phyloP scores from a whole-genome alignment of 768 basidiomycete genomes.

The Lentinula boryana region DNA sequence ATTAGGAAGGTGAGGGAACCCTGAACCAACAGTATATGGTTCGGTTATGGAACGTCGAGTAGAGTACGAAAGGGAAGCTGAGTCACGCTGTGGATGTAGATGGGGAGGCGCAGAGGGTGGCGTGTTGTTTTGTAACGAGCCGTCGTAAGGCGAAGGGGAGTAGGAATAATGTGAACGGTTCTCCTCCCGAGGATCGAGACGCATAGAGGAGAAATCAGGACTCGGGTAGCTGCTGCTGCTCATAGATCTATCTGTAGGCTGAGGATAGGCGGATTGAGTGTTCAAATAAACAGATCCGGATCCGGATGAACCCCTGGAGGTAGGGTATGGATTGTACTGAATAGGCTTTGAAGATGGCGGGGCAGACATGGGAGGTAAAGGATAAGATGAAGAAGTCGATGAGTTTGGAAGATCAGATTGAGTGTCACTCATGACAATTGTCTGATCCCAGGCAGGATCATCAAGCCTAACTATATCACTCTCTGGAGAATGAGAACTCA shows the following conservation, averaged over 20 bases:
- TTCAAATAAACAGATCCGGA: constrained; percentile 34
- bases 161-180: constrained; percentile 49
- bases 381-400: constrained; percentile 37
- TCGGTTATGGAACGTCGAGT: constrained; percentile 57
- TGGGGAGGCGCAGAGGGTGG: constrained; percentile 35
- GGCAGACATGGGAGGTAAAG: constrained; percentile 37
- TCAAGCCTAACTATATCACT: constrained; percentile 42
- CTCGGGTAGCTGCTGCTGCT: constrained; percentile 35
- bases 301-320: constrained; percentile 37
- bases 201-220: constrained; percentile 36
- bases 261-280: constrained; percentile 35
- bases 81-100: constrained; percentile 32
- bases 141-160: constrained; percentile 40
- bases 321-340: constrained; percentile 33
- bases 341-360: constrained; percentile 41
- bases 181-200: constrained; percentile 42
- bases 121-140: constrained; percentile 34
- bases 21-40: constrained; percentile 40
- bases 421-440: constrained; percentile 42
- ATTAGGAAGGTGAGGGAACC: constrained; percentile 43
- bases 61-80: constrained; percentile 37
- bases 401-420: constrained; percentile 30
- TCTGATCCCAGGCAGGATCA: constrained; percentile 48
- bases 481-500: constrained; percentile 61
- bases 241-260: constrained; percentile 46